Evolutionary conservation across 164 flowering plant genomes (phyloP).

Genomic region (Santalum album): DNA sequence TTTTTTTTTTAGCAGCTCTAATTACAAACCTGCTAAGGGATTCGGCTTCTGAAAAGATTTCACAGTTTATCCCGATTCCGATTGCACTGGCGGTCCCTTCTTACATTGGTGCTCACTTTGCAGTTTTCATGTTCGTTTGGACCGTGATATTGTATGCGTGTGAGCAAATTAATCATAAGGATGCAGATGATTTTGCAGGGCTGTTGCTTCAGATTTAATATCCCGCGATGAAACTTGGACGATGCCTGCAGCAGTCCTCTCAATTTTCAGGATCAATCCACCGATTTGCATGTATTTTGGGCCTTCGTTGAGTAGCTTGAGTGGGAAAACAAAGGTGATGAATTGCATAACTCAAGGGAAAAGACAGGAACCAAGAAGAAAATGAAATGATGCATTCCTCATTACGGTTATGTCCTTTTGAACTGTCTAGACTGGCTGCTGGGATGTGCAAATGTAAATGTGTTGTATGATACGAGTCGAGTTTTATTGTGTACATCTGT

Average conservation of each 20-base stretch:
- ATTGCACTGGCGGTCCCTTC: conserved; percentile 98
- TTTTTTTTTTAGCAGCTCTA: conserved; percentile 58
- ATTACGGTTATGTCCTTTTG: no score
- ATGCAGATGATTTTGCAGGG: conserved; percentile 80
- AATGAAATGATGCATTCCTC: no score
- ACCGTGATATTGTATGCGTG: conserved; percentile 73
- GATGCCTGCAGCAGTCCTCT: conserved; percentile 83
- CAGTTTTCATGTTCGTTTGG: conserved; percentile 93
- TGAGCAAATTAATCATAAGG: conserved; percentile 63
- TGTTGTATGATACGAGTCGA: no score
- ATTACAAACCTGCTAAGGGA: conserved; percentile 71
- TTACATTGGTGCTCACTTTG: conserved; percentile 93
- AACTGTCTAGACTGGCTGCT: no score
- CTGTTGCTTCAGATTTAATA: conserved; percentile 85
- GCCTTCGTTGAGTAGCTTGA: conserved; percentile 29
- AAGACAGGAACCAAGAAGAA: no score
- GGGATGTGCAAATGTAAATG: no score
- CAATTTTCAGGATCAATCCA: conserved; percentile 80
- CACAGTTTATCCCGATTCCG: conserved; percentile 78
- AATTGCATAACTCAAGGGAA: no score
- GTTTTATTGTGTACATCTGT: no score
- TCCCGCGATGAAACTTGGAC: conserved; percentile 99
- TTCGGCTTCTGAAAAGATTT: conserved; percentile 41
- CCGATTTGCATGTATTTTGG: conserved; percentile 96
- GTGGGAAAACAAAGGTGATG: neutral